Evolutionary conservation across 1,284 basidiomycete genomes (phyloP).

Genomic region (Lignosus rhinocerotis): DNA sequence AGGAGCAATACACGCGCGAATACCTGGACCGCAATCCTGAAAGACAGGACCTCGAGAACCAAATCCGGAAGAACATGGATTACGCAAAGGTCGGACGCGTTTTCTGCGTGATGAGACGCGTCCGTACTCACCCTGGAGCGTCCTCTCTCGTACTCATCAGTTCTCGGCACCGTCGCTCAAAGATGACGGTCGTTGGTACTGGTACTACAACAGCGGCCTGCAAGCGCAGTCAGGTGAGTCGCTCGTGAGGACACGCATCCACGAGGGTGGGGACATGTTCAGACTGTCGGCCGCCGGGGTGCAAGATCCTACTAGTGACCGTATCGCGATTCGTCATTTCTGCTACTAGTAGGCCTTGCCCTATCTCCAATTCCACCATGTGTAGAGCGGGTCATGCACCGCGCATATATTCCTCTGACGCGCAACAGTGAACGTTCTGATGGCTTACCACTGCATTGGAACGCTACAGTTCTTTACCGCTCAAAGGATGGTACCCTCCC

Average conservation of each 20-base stretch:
- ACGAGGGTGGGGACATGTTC: not conserved
- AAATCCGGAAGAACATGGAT: conserved; percentile 64
- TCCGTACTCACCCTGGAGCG: not conserved
- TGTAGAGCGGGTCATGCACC: too few species aligned
- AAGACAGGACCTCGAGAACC: conserved; percentile 55
- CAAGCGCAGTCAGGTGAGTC: conserved; percentile 60
- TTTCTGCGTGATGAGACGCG: conserved; percentile 8
- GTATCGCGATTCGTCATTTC: too few species aligned
- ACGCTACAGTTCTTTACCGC: conserved; percentile 59
- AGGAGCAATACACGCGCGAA: conserved; percentile 59
- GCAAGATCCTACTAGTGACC: not conserved
- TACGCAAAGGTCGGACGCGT: conserved; percentile 60
- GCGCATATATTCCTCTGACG: too few species aligned
- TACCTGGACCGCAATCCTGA: conserved; percentile 66
- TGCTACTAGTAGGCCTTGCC: too few species aligned
- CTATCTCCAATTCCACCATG: too few species aligned
- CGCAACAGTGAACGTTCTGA: conserved; percentile 4
- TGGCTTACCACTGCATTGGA: not conserved
- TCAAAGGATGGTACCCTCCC: conserved; percentile 57
- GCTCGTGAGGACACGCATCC: not conserved
- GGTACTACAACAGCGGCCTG: conserved; percentile 73
- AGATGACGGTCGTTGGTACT: conserved; percentile 75
- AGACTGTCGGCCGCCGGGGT: not conserved
- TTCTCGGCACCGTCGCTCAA: conserved; percentile 62
- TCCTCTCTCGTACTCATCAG: conserved; percentile 34